A percentile compares a stretch with the other conserved stretches of the same genome.
phyloP scores from a whole-genome alignment of 306 rosid species.

The Castanea sativa region DNA sequence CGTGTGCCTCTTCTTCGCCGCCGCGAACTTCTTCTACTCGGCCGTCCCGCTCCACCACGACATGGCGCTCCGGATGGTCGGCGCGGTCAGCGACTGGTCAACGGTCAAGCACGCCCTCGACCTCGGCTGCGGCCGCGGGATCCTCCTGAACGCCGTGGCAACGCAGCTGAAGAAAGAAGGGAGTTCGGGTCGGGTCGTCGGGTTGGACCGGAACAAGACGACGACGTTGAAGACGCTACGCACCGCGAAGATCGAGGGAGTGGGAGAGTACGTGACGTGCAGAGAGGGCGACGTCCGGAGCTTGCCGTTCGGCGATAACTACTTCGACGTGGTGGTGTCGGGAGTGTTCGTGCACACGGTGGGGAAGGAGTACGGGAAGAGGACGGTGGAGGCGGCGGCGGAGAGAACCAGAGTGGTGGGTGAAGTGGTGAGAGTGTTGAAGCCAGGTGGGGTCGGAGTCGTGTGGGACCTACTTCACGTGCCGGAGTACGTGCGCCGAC shows the following conservation, averaged over 20 bases:
- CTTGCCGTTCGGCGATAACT: conserved; percentile 82
- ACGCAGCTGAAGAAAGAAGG: conserved; percentile 89
- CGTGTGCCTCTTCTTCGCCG: conserved; percentile 76
- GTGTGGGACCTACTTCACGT: conserved; percentile 98
- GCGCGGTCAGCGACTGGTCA: conserved; percentile 86
- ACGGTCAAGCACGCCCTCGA: conserved; percentile 90
- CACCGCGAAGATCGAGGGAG: conserved; percentile 80
- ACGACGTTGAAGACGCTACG: conserved; percentile 62
- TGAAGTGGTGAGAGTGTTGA: conserved; percentile 85
- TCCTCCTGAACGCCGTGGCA: conserved; percentile 91
- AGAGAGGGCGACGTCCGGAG: conserved; percentile 84
- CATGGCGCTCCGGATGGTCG: conserved; percentile 85
- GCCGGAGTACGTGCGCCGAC: conserved; percentile 80
- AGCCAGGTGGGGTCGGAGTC: conserved; percentile 78
- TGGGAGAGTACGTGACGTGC: conserved; percentile 94
- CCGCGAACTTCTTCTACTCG: conserved; percentile 91
- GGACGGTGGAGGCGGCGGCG: conserved; percentile 87
- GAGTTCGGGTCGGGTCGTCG: conserved; percentile 90
- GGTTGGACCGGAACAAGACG: conserved; percentile 60
- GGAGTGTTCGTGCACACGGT: conserved; percentile 92
- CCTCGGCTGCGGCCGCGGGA: conserved; percentile 96
- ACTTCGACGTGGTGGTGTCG: conserved; percentile 93
- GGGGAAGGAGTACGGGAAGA: conserved; percentile 78
- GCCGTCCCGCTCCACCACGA: conserved; percentile 88
- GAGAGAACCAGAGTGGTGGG: conserved; percentile 95